phyloP scores from a whole-genome alignment of 2,329 filamentous ascomycete species.

The Nemania sp. region DNA sequence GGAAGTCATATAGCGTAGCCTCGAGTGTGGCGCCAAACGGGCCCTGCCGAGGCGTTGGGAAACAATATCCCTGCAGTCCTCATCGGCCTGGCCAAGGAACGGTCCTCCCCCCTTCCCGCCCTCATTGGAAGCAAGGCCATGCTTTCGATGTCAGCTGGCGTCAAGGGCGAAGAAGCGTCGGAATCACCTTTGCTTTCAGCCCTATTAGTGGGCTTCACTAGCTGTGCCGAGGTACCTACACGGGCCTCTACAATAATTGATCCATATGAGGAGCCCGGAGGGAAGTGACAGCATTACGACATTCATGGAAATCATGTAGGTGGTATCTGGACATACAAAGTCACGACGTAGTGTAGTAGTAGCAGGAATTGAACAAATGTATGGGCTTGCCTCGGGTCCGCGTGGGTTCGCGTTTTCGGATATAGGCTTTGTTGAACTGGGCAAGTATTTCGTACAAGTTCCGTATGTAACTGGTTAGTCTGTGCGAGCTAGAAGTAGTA shows the following conservation, averaged over 20 bases:
- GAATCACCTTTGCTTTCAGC: background rate
- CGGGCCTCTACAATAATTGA: background rate
- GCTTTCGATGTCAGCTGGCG: background rate
- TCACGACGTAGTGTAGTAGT: background rate
- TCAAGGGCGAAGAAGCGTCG: background rate
- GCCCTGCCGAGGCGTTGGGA: constrained; percentile 12
- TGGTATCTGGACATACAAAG: background rate
- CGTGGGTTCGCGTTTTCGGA: background rate
- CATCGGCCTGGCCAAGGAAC: constrained; percentile 1
- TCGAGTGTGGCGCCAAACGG: constrained; percentile 18
- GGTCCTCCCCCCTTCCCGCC: background rate
- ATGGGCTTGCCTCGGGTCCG: background rate
- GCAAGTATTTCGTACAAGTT: too few relatives aligned
- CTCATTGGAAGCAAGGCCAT: background rate
- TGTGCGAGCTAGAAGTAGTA: background rate
- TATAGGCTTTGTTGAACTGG: background rate
- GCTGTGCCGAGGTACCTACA: background rate
- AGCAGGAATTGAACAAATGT: background rate
- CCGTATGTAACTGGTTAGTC: background rate
- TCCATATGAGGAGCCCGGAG: background rate
- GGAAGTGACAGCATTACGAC: background rate
- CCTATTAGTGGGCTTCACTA: background rate
- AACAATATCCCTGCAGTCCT: constrained; percentile 7
- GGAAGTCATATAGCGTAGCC: constrained; percentile 4
- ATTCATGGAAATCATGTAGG: too few relatives aligned